Percentiles rank a stretch among this genome's conserved stretches.
Conservation (phyloP, 2,329 filamentous ascomycete species). For the Albifimbria verrucaria region DNA sequence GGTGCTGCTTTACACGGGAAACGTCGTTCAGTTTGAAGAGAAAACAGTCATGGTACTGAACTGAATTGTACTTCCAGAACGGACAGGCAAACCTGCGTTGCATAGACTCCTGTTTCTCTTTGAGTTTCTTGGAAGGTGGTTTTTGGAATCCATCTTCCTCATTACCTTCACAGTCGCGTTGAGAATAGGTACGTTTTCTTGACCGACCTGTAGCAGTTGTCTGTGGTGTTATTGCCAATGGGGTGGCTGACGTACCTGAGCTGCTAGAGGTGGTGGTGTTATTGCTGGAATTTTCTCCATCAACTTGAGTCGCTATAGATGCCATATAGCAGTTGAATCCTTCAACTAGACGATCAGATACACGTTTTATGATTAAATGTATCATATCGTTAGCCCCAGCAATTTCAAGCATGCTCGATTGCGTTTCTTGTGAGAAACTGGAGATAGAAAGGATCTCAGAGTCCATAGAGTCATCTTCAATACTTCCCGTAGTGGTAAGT, state of each 20-base stretch:
- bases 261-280: too few species aligned
- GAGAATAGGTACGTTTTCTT: background rate
- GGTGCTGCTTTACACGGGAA: background rate
- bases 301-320: too few species aligned
- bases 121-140: background rate
- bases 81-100: background rate
- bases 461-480: background rate
- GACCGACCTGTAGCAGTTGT: background rate
- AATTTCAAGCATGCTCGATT: background rate
- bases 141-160: background rate
- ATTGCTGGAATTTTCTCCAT: too few species aligned
- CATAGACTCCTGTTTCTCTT: background rate
- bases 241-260: too few species aligned
- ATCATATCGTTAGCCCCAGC: too few species aligned
- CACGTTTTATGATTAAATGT: background rate
- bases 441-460: background rate
- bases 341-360: background rate
- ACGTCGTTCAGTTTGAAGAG: background rate
- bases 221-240: background rate
- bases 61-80: background rate
- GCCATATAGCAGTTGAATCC: too few species aligned
- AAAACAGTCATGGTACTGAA: background rate
- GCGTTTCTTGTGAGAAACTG: background rate
- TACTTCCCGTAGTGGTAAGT: background rate
- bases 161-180: background rate